Base-by-base conservation (phyloP, 768 basidiomycete genomes). In the Trametes coccinea region DNA sequence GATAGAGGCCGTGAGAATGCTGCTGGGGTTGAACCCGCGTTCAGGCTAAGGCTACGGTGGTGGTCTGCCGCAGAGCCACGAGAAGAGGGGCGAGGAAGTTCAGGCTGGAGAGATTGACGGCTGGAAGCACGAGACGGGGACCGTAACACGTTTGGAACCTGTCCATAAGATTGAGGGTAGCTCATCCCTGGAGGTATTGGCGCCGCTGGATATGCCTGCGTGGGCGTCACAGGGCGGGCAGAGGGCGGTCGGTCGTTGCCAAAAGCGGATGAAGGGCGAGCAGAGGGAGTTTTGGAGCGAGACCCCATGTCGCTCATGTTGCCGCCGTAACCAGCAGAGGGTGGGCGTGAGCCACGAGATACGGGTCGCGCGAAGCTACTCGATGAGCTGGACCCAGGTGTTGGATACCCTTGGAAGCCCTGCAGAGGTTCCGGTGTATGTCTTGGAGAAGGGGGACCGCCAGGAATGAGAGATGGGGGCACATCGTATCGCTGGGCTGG, bases 21-120 rank as follows among this genome's bases (percentile, higher is more conserved):
- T 13, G 63, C 64, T 11, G 71, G 72, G 8, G 72, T 73, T 34
- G 63, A 66, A 22, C 70, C 71, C 14, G 72, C 72, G 63, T 71
- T 64, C 48, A 72, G 37, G 64, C 72, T 72, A n/a, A 71, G 58
- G 63, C 67, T 70, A 27, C 69, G 69, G 22, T 65, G 56, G 52
- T 68, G 69, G 31, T 64, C 56, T 16, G 59, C 22, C 22, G 22
- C 72, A 8, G 69, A 67, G 16, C 65, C 33, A 10, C 67, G 68
- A 13, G 71, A 67, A 3, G 66, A 41, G 14, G 68, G 58, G 46
- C 60, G 72, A 47, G 52, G 49, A 49, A 17, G 65, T 63, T 63
- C 62, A 14, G 62, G 56, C 8, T 59, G 56, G 3, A 63, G 44
- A 14, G 57, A 59, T 50, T 59, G 62, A n/a, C 64, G 64, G 41